Conservation (phyloP, 2,329 filamentous ascomycete genomes). For the Fusarium sarcochroum region DNA sequence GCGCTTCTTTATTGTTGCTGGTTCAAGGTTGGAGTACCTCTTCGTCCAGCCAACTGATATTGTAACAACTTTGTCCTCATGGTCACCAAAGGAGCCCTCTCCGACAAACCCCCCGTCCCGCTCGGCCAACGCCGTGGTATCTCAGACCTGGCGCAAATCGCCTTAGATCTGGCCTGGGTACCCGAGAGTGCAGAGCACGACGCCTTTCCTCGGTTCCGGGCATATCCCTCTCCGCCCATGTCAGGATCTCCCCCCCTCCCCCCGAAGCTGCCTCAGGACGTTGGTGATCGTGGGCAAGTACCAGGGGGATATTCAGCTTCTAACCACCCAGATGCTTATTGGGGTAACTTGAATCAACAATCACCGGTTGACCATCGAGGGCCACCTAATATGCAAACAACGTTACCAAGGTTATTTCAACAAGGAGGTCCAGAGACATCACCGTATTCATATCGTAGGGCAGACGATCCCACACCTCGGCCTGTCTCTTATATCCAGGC, state of each 20-base stretch:
- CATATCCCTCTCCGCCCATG: constrained; percentile 82
- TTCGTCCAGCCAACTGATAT: constrained; percentile 38
- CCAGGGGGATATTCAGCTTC: constrained; percentile 60
- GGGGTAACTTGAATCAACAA: constrained; percentile 53
- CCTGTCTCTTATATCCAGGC: constrained; percentile 46
- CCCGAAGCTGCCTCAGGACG: constrained; percentile 70
- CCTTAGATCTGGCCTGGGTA: constrained; percentile 61
- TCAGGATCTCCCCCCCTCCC: constrained; percentile 76
- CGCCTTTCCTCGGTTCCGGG: constrained; percentile 69
- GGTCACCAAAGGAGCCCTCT: constrained; percentile 64
- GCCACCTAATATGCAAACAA: constrained; percentile 43
- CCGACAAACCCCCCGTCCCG: constrained; percentile 60
- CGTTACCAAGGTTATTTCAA: constrained; percentile 49
- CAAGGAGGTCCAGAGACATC: constrained; percentile 45
- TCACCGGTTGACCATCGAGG: constrained; percentile 44
- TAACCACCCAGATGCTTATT: constrained; percentile 65
- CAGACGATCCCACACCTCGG: constrained; percentile 46
- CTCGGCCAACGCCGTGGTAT: constrained; percentile 72
- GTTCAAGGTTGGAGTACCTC: constrained; percentile 28
- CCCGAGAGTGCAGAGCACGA: constrained; percentile 65
- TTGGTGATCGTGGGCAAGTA: constrained; percentile 66
- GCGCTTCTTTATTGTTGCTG: constrained; percentile 25
- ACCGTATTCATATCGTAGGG: constrained; percentile 47
- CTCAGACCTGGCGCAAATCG: constrained; percentile 68
- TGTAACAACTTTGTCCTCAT: constrained; percentile 61